Percentiles rank a stretch among this genome's conserved stretches.
phyloP scores from a whole-genome alignment of 306 rosid genomes.

The Lotus japonicus region DNA sequence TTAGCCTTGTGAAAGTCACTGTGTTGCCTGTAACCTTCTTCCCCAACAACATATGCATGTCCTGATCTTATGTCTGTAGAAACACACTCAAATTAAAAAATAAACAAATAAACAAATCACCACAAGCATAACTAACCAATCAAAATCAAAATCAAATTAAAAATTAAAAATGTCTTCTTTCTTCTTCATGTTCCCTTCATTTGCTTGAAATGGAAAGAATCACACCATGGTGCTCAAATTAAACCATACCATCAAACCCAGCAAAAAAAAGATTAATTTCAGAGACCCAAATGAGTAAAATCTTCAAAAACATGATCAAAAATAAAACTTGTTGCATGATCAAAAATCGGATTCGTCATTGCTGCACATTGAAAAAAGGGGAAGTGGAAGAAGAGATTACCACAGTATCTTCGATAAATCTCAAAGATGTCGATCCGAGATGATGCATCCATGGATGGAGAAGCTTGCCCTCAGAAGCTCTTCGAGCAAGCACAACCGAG shows the following conservation, averaged over 20 bases:
- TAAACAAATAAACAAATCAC: constrained; percentile 1
- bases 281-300: neutral
- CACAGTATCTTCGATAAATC: constrained; percentile 65
- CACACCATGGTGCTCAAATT: neutral
- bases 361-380: neutral
- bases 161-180: neutral
- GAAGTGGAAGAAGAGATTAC: constrained; percentile 28
- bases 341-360: neutral
- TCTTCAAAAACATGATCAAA: neutral
- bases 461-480: constrained; percentile 25
- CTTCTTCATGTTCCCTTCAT: neutral
- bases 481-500: constrained; percentile 19
- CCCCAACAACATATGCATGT: constrained; percentile 35
- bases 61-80: constrained; percentile 55
- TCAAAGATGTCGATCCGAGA: constrained; percentile 50
- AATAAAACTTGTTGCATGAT: neutral
- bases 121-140: neutral
- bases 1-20: constrained; percentile 43
- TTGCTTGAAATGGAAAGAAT: neutral
- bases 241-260: constrained; percentile 10
- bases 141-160: neutral
- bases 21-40: constrained; percentile 49
- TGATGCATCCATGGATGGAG: constrained; percentile 58
- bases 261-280: neutral
- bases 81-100: constrained; percentile 8